Evolutionary conservation across 805 yeast genomes (phyloP).

Genomic region (Ogataea pignaliae): DNA sequence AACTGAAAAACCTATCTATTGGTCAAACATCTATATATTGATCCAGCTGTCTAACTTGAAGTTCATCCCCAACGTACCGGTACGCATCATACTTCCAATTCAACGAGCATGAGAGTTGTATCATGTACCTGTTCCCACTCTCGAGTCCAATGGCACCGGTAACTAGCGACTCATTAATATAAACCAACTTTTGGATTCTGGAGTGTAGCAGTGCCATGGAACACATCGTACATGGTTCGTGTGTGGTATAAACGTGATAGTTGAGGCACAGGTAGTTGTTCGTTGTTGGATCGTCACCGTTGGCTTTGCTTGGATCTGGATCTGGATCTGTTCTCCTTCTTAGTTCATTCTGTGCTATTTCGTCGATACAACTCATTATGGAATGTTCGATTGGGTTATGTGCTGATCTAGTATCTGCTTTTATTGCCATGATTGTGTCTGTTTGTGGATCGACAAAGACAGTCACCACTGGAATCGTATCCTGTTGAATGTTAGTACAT

Average conservation of each 20-base stretch:
- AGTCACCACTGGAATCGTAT: slow-evolving; percentile 48
- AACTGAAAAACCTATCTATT: neutral
- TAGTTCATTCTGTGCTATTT: slow-evolving; percentile 55
- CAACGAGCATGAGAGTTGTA: slow-evolving; percentile 69
- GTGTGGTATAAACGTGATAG: slow-evolving; percentile 78
- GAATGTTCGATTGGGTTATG: slow-evolving; percentile 65
- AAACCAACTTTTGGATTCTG: slow-evolving; percentile 65
- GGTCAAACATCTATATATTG: slow-evolving; percentile 19
- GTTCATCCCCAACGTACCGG: slow-evolving; percentile 14
- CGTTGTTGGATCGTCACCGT: slow-evolving; percentile 2
- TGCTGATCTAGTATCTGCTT: slow-evolving; percentile 36
- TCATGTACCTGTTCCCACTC: slow-evolving; percentile 64
- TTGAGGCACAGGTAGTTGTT: slow-evolving; percentile 66
- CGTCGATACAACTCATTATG: slow-evolving; percentile 64
- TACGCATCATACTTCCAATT: slow-evolving; percentile 77
- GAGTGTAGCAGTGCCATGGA: slow-evolving; percentile 95
- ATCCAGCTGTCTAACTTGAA: slow-evolving; percentile 19
- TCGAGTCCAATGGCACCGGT: slow-evolving; percentile 54
- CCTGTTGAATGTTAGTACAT: neutral
- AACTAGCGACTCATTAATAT: slow-evolving; percentile 40
- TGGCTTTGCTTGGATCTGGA: slow-evolving; percentile 3
- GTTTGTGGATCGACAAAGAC: slow-evolving; percentile 57
- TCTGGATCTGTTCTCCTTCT: slow-evolving; percentile 32
- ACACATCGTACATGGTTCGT: slow-evolving; percentile 97
- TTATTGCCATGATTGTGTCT: slow-evolving; percentile 35